Conservation (phyloP, 2,329 filamentous ascomycete genomes). For the Huntiella savannae region DNA sequence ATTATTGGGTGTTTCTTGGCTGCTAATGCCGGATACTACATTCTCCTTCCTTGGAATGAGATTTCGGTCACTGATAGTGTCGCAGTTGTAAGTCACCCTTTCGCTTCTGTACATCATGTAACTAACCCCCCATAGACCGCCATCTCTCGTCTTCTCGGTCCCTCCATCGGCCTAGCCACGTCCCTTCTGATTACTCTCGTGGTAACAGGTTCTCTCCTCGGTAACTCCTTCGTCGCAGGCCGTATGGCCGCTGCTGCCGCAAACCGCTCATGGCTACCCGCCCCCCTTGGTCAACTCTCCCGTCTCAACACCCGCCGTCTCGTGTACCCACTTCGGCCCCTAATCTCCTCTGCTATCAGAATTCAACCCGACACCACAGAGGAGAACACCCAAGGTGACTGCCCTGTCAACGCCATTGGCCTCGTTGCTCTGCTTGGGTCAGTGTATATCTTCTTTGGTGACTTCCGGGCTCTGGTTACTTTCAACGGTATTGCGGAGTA, state of each 20-base stretch:
- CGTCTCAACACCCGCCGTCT: constrained; percentile 19
- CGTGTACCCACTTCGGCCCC: constrained; percentile 5
- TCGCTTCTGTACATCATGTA: neutral
- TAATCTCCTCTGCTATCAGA: constrained; percentile 14
- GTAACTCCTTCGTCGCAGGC: constrained; percentile 42
- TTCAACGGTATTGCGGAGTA: constrained; percentile 42
- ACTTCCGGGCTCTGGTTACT: constrained; percentile 40
- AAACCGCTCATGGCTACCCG: constrained; percentile 31
- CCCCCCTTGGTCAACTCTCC: constrained; percentile 21
- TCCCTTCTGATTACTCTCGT: constrained; percentile 40
- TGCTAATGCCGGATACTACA: constrained; percentile 42
- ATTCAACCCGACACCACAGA: constrained; percentile 34
- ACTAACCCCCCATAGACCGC: constrained; percentile 25
- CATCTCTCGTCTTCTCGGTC: constrained; percentile 34
- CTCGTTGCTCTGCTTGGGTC: constrained; percentile 30
- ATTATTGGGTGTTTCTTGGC: constrained; percentile 40
- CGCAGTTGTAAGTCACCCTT: constrained; percentile 31
- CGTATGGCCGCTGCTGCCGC: constrained; percentile 42
- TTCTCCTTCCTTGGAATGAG: constrained; percentile 39
- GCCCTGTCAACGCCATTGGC: constrained; percentile 34
- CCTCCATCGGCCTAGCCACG: constrained; percentile 31
- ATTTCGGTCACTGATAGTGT: constrained; percentile 41
- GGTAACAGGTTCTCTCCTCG: constrained; percentile 40
- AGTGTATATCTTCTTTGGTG: constrained; percentile 40
- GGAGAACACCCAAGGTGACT: constrained; percentile 21